Evolutionary conservation across 164 flowering plant species (phyloP).

Genomic region (Vitis rotundifolia): DNA sequence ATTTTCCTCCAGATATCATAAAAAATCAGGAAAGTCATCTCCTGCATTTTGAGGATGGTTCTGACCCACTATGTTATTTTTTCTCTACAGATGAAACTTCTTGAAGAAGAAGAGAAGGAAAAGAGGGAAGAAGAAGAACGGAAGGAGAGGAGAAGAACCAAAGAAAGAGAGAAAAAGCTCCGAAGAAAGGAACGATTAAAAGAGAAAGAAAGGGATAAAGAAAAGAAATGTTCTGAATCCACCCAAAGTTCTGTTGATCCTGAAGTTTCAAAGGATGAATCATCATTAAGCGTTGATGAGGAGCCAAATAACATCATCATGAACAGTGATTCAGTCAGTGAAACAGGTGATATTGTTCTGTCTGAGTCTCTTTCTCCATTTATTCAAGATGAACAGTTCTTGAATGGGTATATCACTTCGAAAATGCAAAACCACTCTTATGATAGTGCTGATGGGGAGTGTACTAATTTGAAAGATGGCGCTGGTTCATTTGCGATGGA

Average conservation of each 20-base stretch:
- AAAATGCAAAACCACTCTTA: constrained; percentile 29
- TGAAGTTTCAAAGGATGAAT: constrained; percentile 36
- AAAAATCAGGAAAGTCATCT: background rate
- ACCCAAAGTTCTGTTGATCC: constrained; percentile 27
- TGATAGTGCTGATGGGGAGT: constrained; percentile 44
- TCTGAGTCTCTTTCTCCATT: constrained; percentile 38
- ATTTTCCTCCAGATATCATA: background rate
- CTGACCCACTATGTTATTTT: constrained; percentile 13
- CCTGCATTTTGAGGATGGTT: constrained; percentile 1
- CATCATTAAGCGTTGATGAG: constrained; percentile 38
- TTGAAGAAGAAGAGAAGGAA: constrained; percentile 98
- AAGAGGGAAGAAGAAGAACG: constrained; percentile 95
- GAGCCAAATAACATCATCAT: constrained; percentile 30
- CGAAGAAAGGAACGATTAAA: constrained; percentile 89
- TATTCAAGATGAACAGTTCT: constrained; percentile 39
- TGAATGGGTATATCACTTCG: constrained; percentile 25
- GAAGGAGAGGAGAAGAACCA: constrained; percentile 76
- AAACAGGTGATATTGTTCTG: constrained; percentile 38
- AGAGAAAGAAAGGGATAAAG: constrained; percentile 69
- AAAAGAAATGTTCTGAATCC: constrained; percentile 32
- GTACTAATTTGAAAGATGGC: constrained; percentile 32
- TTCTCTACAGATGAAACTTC: constrained; percentile 76
- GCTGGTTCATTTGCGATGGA: constrained; percentile 43
- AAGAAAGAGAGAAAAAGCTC: constrained; percentile 93
- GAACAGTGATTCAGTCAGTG: constrained; percentile 48